These are phyloP conservation scores for Tetrahymena elliotti DNA, from an alignment of 73 alveolate species.

Conservation along the genomic window DNA sequence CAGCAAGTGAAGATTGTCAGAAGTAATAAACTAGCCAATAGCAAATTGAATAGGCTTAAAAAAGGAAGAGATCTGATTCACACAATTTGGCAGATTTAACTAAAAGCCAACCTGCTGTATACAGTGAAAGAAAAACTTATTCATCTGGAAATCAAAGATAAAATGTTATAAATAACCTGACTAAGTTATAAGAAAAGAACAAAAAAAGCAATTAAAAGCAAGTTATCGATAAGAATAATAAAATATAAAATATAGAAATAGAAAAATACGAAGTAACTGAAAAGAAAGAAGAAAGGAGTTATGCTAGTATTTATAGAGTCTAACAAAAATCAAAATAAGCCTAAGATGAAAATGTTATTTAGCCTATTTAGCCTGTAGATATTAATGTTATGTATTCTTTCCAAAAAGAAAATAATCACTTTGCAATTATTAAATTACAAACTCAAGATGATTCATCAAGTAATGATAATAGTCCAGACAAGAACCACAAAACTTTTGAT, in stretches of 20 bases:
- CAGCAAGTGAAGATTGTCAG: background rate
- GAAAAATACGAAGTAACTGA: background rate
- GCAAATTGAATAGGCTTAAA: too few species aligned
- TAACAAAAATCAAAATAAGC: too few species aligned
- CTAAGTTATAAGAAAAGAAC: background rate
- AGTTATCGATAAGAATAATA: too few species aligned
- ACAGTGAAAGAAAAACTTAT: too few species aligned
- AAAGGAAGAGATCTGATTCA: too few species aligned
- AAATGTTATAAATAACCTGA: background rate
- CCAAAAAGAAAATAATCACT: background rate
- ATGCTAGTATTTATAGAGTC: background rate
- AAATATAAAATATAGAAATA: background rate
- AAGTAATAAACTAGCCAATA: background rate
- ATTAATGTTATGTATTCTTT: background rate
- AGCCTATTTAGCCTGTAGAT: background rate
- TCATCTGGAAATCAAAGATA: too few species aligned
- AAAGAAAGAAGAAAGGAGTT: background rate
- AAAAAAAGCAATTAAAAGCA: background rate
- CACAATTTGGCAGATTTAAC: too few species aligned
- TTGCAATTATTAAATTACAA: background rate
- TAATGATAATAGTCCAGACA: too few species aligned
- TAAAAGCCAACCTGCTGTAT: too few species aligned
- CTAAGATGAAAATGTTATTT: background rate
- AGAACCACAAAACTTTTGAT: too few species aligned
- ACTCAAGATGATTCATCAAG: background rate